Base-by-base conservation (phyloP, 2,329 filamentous ascomycete species). In the Sarocladiaceae sp. region DNA sequence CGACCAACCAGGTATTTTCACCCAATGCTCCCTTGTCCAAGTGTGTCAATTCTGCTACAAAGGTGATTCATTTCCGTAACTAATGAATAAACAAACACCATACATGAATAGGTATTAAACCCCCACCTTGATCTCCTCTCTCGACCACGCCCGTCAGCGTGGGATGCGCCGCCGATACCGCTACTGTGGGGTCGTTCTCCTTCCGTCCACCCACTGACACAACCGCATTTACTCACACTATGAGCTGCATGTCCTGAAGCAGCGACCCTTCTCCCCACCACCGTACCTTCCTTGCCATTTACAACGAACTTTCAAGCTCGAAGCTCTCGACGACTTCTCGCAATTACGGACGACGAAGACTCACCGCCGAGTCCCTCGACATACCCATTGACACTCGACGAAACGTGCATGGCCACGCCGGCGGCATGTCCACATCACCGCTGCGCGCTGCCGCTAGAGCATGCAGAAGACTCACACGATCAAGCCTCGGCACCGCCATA, bases 401-500 rank as follows among this genome's bases (percentile, higher is more conserved):
- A 25, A 15, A 26, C 42, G 59, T 63, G 67, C 62, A 72, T 72
- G 69, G 65, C 64, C 64, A 57, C 60, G 53, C 50, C 44, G 62
- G 59, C 60, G 68, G 66, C 62, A 77, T 77, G 74, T 65, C 68
- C 62, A 68, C 68, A 66, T 64, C 67, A 66, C 70, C 68, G 64
- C 70, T 74, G 70, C 73, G 71, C 63, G 66, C 69, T 68, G 68
- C 69, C 68, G 68, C 72, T 63, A 69, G 53, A 60, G 64, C 66
- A 66, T 69, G 67, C 63, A 63, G n/a, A n/a, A n/a, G 62, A 65
- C 55, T 68, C 60, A 65, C 55, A 44, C 29, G 13, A 31, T 18
- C 51, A 36, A 31, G 22, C 37, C 23, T 48, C 33, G 20, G 23
- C 52, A n/a, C 26, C 17, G 31, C 28, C 23, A 44, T 26, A 8